Base-by-base conservation (phyloP, 2,329 filamentous ascomycete species). In the Truncatella angustata region DNA sequence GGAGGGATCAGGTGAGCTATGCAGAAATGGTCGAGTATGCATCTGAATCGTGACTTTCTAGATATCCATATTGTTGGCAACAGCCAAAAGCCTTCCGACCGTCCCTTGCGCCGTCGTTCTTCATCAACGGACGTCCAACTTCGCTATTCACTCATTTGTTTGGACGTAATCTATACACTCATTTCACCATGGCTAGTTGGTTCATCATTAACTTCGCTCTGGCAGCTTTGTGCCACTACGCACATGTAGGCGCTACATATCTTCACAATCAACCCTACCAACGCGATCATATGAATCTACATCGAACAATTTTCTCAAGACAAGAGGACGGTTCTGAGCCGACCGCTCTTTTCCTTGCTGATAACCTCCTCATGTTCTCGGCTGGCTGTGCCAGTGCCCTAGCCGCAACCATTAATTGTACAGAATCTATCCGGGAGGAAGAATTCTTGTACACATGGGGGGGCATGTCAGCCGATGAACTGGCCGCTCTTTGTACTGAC, bases 391-490 rank as follows among this genome's bases (percentile, higher is more conserved):
- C 32, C 32, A 35, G 32, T 7, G 32, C 32, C 32, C 16, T 35
- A 7, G 32, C 32, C 12, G 32, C 32, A 12, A 14, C 32, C 32
- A 5, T 35, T 12, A 35, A 35, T 16, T 35, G 32, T 35, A 35
- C 32, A 7, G 32, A 16, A 12, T 35, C 32, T 7, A 35, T 35
- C 32, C 32, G 32, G 3, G 32, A 35, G 32, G 32, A 35, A 35
- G 32, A 35, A 35, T 35, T 35, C 32, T 14, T 35, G 32, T 35
- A 35, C 32, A 35, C 32, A 4, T 35, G 32, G 32, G 32, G 32
- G 16, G 32, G 32, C 11, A 43, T 60, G 7, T 5, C 23, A 7
- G 56, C 58, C 30, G 57, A 59, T 16, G 26, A 53, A n/a, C 51
- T 58, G 1, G 7, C 12, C 1, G 40, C 52, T 23, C 49, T 20